Conservation (phyloP, 805 yeast species). For the Yamadazyma philogaea region DNA sequence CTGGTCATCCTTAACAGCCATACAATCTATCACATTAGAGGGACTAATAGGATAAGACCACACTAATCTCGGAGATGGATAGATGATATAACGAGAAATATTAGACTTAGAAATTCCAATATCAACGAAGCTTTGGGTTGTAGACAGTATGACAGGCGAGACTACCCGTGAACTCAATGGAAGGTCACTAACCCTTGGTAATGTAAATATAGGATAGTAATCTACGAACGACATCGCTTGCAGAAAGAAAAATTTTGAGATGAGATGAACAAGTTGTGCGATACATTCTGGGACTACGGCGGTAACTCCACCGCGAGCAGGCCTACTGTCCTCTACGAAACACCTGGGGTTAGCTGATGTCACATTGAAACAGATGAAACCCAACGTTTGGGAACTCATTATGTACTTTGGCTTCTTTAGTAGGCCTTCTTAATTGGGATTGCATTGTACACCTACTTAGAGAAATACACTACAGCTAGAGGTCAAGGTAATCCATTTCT, state of each 20-base stretch:
- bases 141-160: constrained; percentile 18
- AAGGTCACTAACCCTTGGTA: constrained; percentile 33
- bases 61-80: constrained; percentile 54
- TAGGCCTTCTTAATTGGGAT: too few relatives aligned
- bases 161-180: constrained; percentile 22
- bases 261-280: constrained; percentile 1
- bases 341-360: too few relatives aligned
- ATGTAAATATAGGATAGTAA: constrained; percentile 29
- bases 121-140: constrained; percentile 38
- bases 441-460: too few relatives aligned
- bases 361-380: too few relatives aligned
- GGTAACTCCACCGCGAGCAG: too few relatives aligned
- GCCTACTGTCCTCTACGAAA: too few relatives aligned
- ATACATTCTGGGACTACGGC: too few relatives aligned
- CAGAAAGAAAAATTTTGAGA: constrained; percentile 9
- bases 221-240: constrained; percentile 19
- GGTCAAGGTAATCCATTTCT: too few relatives aligned
- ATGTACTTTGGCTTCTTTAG: too few relatives aligned
- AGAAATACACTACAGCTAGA: too few relatives aligned
- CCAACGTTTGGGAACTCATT: too few relatives aligned
- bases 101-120: constrained; percentile 54
- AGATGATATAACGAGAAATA: constrained; percentile 48
- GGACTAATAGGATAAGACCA: constrained; percentile 58
- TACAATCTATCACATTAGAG: constrained; percentile 37
- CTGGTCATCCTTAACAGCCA: constrained; percentile 27